Evolutionary conservation across 371 early-diverging fungal species (phyloP), one percentile per base, ranked within the genome.

Genomic region (Nematocida homosporus): DNA sequence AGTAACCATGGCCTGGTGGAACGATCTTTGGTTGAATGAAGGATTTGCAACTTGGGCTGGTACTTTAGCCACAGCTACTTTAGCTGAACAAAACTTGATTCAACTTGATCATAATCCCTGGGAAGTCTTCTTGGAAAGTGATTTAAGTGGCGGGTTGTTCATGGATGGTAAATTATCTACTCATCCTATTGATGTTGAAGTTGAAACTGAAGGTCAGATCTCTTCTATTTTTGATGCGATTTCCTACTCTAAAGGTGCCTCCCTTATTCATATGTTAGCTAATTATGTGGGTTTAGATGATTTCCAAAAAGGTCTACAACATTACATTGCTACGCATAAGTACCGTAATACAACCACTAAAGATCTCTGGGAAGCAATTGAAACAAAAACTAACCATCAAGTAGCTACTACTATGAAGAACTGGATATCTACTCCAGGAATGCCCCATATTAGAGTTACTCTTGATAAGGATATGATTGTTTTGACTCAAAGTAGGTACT

Each of bases 41-140:
- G 94, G 94, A 20, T 95, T 93, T 85, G 95, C 93, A 13, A 93
- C 93, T 0, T 92, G 90, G 86, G 89, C 92, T 16, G 92, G 91
- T 16, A 87, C 87, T 80, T 84, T 90, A 72, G 91, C 90, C 27
- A 86, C 88, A 32, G 88, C 90, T 72, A 83, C 89, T 57, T 69
- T 92, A 32, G 89, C 88, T 80, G 90, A 90, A 3, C 83, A 85
- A 3, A n/a, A n/a, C n/a, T n/a, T n/a, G n/a, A 54, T 80, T 18
- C 56, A 78, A 6, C 50, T 72, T 10, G 66, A 68, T 38, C 82
- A 83, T 77, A 78, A 85, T 54, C 76, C 79, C 4, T 80, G 77
- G 79, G 78, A 76, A 16, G 67, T 63, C 32, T 93, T 92, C 83
- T 86, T 91, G 8, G 84, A 81, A 23, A 87, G 87, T 35, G 88